phyloP scores from a whole-genome alignment of 208 protist species.

The Histomonas meleagridis region DNA sequence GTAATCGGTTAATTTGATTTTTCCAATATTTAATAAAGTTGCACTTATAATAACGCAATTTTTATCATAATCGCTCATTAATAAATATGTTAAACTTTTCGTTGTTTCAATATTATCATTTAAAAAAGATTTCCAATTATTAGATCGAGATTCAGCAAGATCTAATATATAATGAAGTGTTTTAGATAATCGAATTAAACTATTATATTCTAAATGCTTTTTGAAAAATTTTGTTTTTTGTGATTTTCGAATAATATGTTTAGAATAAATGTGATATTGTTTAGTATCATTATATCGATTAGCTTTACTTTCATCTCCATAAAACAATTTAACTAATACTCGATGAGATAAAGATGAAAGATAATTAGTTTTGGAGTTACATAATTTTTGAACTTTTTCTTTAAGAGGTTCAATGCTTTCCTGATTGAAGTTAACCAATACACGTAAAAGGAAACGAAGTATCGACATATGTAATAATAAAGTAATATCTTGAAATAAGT shows the following conservation, averaged over 20 bases:
- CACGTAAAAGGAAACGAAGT: background rate
- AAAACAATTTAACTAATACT: background rate
- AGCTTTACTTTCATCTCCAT: background rate
- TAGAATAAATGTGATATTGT: background rate
- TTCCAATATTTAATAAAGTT: background rate
- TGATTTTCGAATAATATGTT: background rate
- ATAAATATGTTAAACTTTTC: background rate
- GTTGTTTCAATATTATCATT: background rate
- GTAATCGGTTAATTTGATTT: background rate
- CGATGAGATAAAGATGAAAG: too few species aligned
- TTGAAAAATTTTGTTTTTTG: background rate
- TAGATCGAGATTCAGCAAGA: background rate
- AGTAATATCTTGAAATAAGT: background rate
- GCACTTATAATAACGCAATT: background rate
- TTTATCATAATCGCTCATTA: background rate
- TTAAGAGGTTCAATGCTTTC: background rate
- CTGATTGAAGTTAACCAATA: background rate
- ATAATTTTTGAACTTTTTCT: background rate
- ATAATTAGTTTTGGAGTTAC: too few species aligned
- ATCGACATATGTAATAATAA: background rate
- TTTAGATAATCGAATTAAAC: background rate
- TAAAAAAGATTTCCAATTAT: background rate
- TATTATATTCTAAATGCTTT: background rate
- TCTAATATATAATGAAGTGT: background rate
- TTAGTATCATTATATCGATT: background rate